Conservation (phyloP, 176 grass and related monocot genomes). For the Oryza officinalis region DNA sequence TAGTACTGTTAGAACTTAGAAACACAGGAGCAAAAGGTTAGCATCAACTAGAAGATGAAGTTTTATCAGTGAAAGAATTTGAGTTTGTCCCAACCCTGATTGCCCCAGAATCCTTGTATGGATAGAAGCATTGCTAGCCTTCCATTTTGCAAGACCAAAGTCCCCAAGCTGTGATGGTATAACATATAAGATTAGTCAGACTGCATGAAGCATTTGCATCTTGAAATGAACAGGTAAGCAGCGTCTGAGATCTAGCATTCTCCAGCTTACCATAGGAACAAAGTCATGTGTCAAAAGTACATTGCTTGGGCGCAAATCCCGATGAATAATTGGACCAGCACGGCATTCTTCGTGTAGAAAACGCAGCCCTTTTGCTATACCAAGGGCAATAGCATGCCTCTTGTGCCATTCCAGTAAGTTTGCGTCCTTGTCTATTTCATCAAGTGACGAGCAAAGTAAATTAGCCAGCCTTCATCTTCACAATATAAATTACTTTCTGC, state of each 20-base stretch:
- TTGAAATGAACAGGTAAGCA: slow-evolving; percentile 16
- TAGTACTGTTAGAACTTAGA: slow-evolving; percentile 16
- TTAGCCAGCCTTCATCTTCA: neutral
- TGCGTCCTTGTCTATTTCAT: slow-evolving; percentile 52
- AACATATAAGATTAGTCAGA: slow-evolving; percentile 22
- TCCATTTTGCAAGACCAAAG: slow-evolving; percentile 84
- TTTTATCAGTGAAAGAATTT: neutral
- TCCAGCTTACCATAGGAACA: slow-evolving; percentile 62
- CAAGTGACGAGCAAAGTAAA: slow-evolving; percentile 1
- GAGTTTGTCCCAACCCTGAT: slow-evolving; percentile 48
- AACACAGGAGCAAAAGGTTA: slow-evolving; percentile 7
- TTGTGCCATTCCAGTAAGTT: slow-evolving; percentile 69
- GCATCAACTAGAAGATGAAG: neutral
- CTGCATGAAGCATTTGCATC: neutral
- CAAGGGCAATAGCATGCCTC: slow-evolving; percentile 64
- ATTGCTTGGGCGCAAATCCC: slow-evolving; percentile 77
- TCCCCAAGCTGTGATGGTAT: slow-evolving; percentile 55
- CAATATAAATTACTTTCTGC: slow-evolving; percentile 7
- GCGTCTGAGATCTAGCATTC: neutral
- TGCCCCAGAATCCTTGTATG: slow-evolving; percentile 62
- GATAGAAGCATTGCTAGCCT: slow-evolving; percentile 47
- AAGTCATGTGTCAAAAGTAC: slow-evolving; percentile 74
- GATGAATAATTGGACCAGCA: slow-evolving; percentile 72
- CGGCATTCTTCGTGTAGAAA: slow-evolving; percentile 75
- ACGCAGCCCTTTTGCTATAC: slow-evolving; percentile 70